Evolutionary conservation across 352 stramenopile genomes (phyloP), one percentile per base, ranked within the genome.

Genomic region (Aphanomyces cochlioides): DNA sequence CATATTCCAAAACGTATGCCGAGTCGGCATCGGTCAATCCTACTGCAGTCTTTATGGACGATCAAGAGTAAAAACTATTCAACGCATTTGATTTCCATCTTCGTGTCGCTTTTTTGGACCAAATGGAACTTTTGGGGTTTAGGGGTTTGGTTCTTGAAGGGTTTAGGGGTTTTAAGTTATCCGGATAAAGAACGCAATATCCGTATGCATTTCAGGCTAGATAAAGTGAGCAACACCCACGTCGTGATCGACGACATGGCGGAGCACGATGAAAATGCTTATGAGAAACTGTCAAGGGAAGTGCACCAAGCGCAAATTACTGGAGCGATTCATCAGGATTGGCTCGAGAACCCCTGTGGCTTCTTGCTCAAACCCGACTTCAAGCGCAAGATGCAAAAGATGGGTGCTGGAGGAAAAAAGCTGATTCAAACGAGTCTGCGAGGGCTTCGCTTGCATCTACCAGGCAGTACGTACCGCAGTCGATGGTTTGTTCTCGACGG

Each of bases 281-380:
- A 95, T 78, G 88, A 95, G 77, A 94, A 93, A 76, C 81, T 95
- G 15, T 94, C 86, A 56, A 76, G 88, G n/a, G 88, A 95, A 71
- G 87, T 95, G 38, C 88, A 95, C 66, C 86, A 95, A 77, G 93
- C 93, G 85, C 86, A 93, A 75, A 87, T 89, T 74, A 95, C 88
- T 34, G 86, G 88, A 64, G 88, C 88, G 34, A 95, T 95, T 73
- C 88, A 94, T 78, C 88, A 85, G 57, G 88, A 95, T 69, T 95
- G 88, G 88, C 79, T 95, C 41, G 88, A 95, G 75, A 95, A 95
- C 75, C 88, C 88, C 59, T 93, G 93, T 74, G 88, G 88, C 12
- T 95, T 89, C 59, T 59, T 95, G 41, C 82, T 94, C 66, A 95
- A 95, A 56, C 88, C 88, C 17, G 88, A 95, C 73, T 95, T 95